Evolutionary conservation across 2,329 filamentous ascomycete genomes (phyloP).

Genomic region (Daldinia sp.): DNA sequence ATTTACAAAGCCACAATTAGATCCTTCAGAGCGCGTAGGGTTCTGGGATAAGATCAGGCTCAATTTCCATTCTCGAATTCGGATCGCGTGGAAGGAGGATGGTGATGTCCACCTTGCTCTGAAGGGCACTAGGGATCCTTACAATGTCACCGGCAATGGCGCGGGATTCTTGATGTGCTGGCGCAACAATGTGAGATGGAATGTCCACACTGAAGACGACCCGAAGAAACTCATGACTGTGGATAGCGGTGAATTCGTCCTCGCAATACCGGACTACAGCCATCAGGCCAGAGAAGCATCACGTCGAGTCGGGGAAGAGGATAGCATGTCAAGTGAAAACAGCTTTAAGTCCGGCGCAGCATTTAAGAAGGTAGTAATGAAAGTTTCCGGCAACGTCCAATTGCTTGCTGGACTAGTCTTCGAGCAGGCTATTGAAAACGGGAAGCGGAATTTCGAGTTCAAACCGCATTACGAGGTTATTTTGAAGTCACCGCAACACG

Average conservation of each 20-base stretch:
- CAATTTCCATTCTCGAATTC: conserved; percentile 90
- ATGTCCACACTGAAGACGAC: conserved; percentile 83
- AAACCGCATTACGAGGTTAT: conserved; percentile 91
- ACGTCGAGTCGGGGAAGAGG: conserved; percentile 60
- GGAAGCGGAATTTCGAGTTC: conserved; percentile 84
- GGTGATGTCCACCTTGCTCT: conserved; percentile 93
- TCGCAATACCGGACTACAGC: conserved; percentile 93
- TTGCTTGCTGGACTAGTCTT: conserved; percentile 94
- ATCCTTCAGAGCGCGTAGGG: conserved; percentile 90
- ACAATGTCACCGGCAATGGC: conserved; percentile 89
- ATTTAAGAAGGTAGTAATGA: conserved; percentile 99
- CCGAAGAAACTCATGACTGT: conserved; percentile 95
- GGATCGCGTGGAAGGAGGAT: conserved; percentile 91
- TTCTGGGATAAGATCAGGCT: conserved; percentile 99
- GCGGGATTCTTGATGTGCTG: conserved; percentile 98
- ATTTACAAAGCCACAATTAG: conserved; percentile 94
- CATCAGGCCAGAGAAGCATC: conserved; percentile 78
- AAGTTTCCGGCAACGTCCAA: conserved; percentile 93
- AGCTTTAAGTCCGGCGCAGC: conserved; percentile 76
- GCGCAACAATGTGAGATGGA: conserved; percentile 91
- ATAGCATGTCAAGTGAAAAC: conserved; percentile 68
- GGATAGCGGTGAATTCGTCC: conserved; percentile 91
- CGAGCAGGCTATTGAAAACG: conserved; percentile 79
- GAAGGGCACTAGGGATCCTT: conserved; percentile 92
- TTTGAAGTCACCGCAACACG: conserved; percentile 80